Evolutionary conservation across 2,329 filamentous ascomycete genomes (phyloP).

Genomic region (Fusarium phyllophilum): DNA sequence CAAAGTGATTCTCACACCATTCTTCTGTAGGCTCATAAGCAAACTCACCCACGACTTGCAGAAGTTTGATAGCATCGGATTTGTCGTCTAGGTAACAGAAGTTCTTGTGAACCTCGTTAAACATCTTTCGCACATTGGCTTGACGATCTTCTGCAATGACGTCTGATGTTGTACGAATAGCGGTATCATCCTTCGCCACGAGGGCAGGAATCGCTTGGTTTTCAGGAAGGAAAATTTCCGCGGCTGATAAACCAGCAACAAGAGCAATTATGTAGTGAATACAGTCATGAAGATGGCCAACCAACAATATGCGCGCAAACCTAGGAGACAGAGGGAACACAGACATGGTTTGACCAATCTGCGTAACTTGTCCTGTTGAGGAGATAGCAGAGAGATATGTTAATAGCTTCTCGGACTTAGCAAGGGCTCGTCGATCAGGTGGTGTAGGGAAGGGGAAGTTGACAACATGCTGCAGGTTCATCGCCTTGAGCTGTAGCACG

Average conservation of each 20-base stretch:
- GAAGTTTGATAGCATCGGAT: slow-evolving; percentile 88
- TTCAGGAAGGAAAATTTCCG: slow-evolving; percentile 87
- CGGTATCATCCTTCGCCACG: slow-evolving; percentile 57
- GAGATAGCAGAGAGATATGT: slow-evolving; percentile 86
- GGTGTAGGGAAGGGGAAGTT: slow-evolving; percentile 97
- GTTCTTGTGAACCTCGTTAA: slow-evolving; percentile 77
- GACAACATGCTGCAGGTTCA: slow-evolving; percentile 88
- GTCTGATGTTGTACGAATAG: slow-evolving; percentile 72
- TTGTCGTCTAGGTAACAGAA: slow-evolving; percentile 84
- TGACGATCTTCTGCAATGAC: slow-evolving; percentile 76
- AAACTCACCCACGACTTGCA: slow-evolving; percentile 89
- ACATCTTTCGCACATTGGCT: slow-evolving; percentile 69
- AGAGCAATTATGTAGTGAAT: slow-evolving; percentile 87
- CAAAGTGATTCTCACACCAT: slow-evolving; percentile 86
- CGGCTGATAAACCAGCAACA: slow-evolving; percentile 87
- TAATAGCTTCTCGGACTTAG: slow-evolving; percentile 86
- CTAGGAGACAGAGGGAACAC: slow-evolving; percentile 90
- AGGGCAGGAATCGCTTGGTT: slow-evolving; percentile 75
- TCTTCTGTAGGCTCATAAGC: slow-evolving; percentile 75
- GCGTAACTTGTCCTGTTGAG: slow-evolving; percentile 77
- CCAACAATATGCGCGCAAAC: slow-evolving; percentile 90
- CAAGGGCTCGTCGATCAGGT: slow-evolving; percentile 79
- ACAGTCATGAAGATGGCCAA: slow-evolving; percentile 84
- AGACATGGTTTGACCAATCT: slow-evolving; percentile 82
- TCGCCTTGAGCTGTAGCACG: slow-evolving; percentile 92